Conservation (phyloP, 306 rosid species). For the Leucaena leucocephala region DNA sequence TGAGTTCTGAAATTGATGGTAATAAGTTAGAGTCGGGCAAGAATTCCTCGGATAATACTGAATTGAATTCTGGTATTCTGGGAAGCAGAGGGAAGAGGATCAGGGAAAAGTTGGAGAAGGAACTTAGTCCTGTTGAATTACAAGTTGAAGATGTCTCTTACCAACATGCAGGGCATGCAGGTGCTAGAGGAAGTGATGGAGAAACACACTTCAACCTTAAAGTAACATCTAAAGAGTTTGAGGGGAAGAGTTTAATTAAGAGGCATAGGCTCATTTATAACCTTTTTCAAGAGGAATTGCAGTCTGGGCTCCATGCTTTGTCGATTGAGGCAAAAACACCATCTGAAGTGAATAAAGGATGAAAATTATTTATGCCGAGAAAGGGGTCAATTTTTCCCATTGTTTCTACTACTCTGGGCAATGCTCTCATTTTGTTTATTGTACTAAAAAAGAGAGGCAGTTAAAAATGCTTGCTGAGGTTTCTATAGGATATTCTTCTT, state of each 20-base stretch:
- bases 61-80: constrained; percentile 33
- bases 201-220: constrained; percentile 73
- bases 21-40: constrained; percentile 12
- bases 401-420: background rate
- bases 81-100: constrained; percentile 88
- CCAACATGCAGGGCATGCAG: constrained; percentile 73
- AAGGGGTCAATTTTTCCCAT: constrained; percentile 30
- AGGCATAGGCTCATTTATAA: constrained; percentile 67
- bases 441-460: background rate
- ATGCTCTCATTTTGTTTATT: background rate
- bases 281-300: constrained; percentile 65
- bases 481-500: constrained; percentile 18
- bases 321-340: constrained; percentile 73
- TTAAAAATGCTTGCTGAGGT: constrained; percentile 7
- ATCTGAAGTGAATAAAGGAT: constrained; percentile 46
- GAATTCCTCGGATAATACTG: background rate
- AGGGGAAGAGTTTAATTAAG: constrained; percentile 70
- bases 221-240: constrained; percentile 59
- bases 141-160: constrained; percentile 64
- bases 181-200: constrained; percentile 61
- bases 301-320: constrained; percentile 65
- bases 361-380: constrained; percentile 4
- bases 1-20: constrained; percentile 25
- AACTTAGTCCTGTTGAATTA: constrained; percentile 59
- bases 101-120: constrained; percentile 67